Evolutionary conservation across 305 asterid genomes (phyloP).

Genomic region (Solanum hybrid): DNA sequence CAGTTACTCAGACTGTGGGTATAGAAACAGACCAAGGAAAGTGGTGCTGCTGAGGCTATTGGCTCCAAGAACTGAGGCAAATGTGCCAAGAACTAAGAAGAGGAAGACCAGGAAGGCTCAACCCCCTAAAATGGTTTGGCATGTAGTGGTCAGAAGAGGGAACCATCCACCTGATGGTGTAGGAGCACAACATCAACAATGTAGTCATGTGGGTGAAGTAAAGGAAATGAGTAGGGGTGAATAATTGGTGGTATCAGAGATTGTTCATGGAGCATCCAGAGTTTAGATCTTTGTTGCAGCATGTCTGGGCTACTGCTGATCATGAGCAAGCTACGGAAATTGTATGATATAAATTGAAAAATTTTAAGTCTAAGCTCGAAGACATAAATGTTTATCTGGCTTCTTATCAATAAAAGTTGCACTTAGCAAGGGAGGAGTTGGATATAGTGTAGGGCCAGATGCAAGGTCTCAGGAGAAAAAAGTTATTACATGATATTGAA

Average conservation of each 20-base stretch:
- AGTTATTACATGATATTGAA: neutral
- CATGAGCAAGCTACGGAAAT: rapidly evolving
- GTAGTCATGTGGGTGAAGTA: too few relatives aligned
- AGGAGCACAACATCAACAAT: neutral
- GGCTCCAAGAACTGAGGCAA: neutral
- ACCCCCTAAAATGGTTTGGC: neutral
- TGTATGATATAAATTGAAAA: neutral
- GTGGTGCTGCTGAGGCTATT: rapidly evolving
- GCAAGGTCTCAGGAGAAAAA: neutral
- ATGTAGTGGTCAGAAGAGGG: neutral
- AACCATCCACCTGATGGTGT: neutral
- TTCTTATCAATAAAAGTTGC: neutral
- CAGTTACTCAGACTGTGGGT: neutral
- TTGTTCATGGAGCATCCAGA: neutral
- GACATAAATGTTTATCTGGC: neutral
- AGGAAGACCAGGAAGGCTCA: neutral
- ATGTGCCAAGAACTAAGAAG: neutral
- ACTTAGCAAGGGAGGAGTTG: neutral
- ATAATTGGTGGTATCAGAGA: too few relatives aligned
- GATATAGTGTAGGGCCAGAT: neutral
- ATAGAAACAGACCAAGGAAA: neutral
- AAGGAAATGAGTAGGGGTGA: too few relatives aligned
- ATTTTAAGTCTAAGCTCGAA: neutral
- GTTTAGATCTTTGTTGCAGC: neutral
- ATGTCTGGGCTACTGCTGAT: neutral